A percentile compares a stretch with the other conserved stretches of the same genome.
These are phyloP conservation scores for Pseudogymnoascus sp. DNA, from an alignment of 2,329 filamentous ascomycete species.

Conservation along the genomic window DNA sequence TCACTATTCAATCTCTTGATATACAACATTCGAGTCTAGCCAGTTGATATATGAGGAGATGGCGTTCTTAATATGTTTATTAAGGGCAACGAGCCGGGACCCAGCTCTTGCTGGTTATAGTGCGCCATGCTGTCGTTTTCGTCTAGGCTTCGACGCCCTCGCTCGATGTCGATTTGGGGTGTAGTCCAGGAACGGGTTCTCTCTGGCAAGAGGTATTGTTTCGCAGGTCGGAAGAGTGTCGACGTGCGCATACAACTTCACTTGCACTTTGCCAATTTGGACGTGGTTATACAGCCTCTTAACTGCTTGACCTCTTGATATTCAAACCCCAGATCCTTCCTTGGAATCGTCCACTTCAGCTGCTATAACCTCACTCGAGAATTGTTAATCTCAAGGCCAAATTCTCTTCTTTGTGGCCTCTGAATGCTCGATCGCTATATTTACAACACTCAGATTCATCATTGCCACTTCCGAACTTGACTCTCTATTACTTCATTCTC, in stretches of 20 bases:
- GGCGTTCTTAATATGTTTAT: slow-evolving; percentile 38
- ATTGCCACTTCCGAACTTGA: neutral
- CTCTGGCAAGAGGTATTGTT: slow-evolving; percentile 30
- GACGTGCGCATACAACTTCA: neutral
- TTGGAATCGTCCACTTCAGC: neutral
- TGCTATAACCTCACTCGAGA: neutral
- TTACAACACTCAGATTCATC: neutral
- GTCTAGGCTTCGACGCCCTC: neutral
- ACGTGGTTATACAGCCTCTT: neutral
- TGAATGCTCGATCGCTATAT: neutral
- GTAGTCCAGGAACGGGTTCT: slow-evolving; percentile 10
- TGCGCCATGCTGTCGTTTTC: slow-evolving; percentile 7
- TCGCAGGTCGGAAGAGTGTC: slow-evolving; percentile 32
- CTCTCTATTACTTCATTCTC: neutral
- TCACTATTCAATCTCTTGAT: neutral
- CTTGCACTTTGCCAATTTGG: neutral
- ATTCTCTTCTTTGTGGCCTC: neutral
- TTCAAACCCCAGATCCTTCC: neutral
- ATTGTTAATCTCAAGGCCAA: neutral
- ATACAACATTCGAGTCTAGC: slow-evolving; percentile 21
- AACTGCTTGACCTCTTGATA: neutral
- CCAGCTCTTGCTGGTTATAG: slow-evolving; percentile 19
- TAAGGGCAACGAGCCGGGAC: slow-evolving; percentile 32
- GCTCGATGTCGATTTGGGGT: neutral
- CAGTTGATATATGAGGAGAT: slow-evolving; percentile 37